Base-by-base conservation (phyloP, 768 basidiomycete species). In the Serendipita sp. region DNA sequence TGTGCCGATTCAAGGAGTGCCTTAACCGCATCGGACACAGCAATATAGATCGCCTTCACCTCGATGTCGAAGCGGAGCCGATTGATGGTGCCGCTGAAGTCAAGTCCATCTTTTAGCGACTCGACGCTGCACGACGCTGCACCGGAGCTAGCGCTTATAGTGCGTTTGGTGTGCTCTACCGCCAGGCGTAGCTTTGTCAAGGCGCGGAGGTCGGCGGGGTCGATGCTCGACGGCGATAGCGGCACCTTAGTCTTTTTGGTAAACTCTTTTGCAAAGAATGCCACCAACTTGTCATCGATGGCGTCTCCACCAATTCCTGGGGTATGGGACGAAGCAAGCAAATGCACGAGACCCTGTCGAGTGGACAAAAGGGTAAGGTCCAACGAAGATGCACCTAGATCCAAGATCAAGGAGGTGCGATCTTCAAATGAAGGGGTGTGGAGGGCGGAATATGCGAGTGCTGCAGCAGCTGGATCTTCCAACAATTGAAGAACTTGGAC, bases 221-320 rank as follows among this genome's bases (percentile, higher is more conserved):
- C 55, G 23, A 4, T 27, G 23, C 82, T 77, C 2, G 77, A 76
- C 3, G 85, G 75, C 1, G 86, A 84, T 46, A 96, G 77, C 0
- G 85, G 76, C 27, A 81, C 81, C 73, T 90, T 91, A 16, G 87
- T 93, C 77, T 96, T 99, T 76, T 97, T 98, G 60, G 88, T 89
- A 74, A 99, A 99, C 67, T 99, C 95, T 71, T 91, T 85, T 63
- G 88, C 84, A 73, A 99, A 96, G 78, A 88, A 89, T 66, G 87
- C 86, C 76, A 96, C 83, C 45, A 97, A 80, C 70, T 85, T 82
- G 66, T 83, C 81, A 74, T 92, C 90, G 69, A 94, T 83, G 65
- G 81, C 79, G 67, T 87, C 81, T 0, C 86, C 88, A 3, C 85
- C 84, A 50, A 86, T 72, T 31, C 72, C 69, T 40, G 78, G 72